A percentile compares a stretch with the other conserved stretches of the same genome.
Evolutionary conservation across 495 filamentous ascomycete species (phyloP).

Genomic region (Cladorrhinum samala): DNA sequence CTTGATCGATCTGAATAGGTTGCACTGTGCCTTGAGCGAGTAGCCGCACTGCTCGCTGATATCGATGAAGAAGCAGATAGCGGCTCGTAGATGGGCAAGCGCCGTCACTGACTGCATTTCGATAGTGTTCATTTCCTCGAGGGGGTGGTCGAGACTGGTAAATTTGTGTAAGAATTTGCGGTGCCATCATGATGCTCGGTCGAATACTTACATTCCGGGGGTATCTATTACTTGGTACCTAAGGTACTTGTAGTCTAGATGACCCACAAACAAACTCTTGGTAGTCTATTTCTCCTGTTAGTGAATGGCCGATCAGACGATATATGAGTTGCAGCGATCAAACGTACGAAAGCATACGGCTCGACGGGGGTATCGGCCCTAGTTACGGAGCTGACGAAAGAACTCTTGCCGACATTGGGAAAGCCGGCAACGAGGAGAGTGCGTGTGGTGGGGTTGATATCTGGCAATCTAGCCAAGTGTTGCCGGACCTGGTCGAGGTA

Average conservation of each 20-base stretch:
- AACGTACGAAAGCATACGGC: slow-evolving; percentile 77
- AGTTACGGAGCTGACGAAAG: slow-evolving; percentile 84
- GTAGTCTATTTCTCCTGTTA: slow-evolving; percentile 52
- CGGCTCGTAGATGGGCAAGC: slow-evolving; percentile 89
- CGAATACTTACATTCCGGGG: slow-evolving; percentile 62
- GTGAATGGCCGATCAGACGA: background rate
- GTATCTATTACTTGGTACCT: slow-evolving; percentile 61
- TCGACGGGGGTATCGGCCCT: slow-evolving; percentile 96
- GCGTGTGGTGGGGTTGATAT: slow-evolving; percentile 93
- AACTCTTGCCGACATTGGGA: slow-evolving; percentile 96
- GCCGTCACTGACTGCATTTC: slow-evolving; percentile 97
- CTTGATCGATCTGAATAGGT: slow-evolving; percentile 91
- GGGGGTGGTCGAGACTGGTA: slow-evolving; percentile 71
- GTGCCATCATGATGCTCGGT: background rate
- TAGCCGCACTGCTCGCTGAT: slow-evolving; percentile 94
- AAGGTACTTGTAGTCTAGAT: slow-evolving; percentile 92
- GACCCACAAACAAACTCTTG: slow-evolving; percentile 93
- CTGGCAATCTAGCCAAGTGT: slow-evolving; percentile 93
- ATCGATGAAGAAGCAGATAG: slow-evolving; percentile 97
- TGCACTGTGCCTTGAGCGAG: slow-evolving; percentile 81
- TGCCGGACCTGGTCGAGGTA: slow-evolving; percentile 98
- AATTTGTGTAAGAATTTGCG: background rate
- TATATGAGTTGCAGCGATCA: background rate
- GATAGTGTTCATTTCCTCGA: slow-evolving; percentile 99
- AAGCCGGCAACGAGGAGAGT: slow-evolving; percentile 95